These are phyloP conservation scores for Handroanthus guayacan DNA, from an alignment of 257 asterid genomes.

Conservation along the genomic window DNA sequence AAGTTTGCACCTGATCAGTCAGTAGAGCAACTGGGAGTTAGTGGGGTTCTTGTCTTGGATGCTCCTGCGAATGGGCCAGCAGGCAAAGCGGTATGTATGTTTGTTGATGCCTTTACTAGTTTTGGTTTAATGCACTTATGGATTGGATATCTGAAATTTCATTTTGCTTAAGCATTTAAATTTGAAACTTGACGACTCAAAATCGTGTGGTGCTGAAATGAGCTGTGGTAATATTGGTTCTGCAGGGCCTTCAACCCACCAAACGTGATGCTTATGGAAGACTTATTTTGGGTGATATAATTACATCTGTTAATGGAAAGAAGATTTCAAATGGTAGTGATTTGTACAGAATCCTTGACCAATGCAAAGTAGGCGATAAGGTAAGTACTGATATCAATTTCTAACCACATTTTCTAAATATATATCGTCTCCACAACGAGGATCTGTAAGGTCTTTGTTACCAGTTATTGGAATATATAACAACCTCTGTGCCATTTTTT, in stretches of 20 bases:
- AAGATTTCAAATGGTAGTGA: slow-evolving; percentile 89
- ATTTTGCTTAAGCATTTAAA: slow-evolving; percentile 6
- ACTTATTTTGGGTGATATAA: slow-evolving; percentile 87
- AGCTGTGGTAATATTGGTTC: slow-evolving; percentile 24
- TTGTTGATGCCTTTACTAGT: slow-evolving; percentile 8
- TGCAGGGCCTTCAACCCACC: slow-evolving; percentile 90
- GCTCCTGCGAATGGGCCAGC: slow-evolving; percentile 99
- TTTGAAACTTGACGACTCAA: not conserved
- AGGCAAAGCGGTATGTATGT: slow-evolving; percentile 90
- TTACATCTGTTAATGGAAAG: slow-evolving; percentile 91
- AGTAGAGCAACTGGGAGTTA: slow-evolving; percentile 95
- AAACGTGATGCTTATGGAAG: slow-evolving; percentile 95
- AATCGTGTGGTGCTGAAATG: slow-evolving; percentile 13
- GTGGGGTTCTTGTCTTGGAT: slow-evolving; percentile 96
- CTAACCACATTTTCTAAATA: slow-evolving; percentile 8
- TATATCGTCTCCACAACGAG: not conserved
- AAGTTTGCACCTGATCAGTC: slow-evolving; percentile 99
- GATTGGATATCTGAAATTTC: slow-evolving; percentile 14
- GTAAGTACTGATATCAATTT: slow-evolving; percentile 42
- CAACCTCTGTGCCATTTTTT: not conserved
- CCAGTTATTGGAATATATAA: not conserved
- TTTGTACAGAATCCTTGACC: slow-evolving; percentile 95
- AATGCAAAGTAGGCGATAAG: slow-evolving; percentile 93
- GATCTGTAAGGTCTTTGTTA: not conserved
- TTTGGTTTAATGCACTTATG: slow-evolving; percentile 20